A percentile compares a stretch with the other conserved stretches of the same genome.
Conservation (phyloP, 805 yeast species). For the Cyberlindnera bimundalis region DNA sequence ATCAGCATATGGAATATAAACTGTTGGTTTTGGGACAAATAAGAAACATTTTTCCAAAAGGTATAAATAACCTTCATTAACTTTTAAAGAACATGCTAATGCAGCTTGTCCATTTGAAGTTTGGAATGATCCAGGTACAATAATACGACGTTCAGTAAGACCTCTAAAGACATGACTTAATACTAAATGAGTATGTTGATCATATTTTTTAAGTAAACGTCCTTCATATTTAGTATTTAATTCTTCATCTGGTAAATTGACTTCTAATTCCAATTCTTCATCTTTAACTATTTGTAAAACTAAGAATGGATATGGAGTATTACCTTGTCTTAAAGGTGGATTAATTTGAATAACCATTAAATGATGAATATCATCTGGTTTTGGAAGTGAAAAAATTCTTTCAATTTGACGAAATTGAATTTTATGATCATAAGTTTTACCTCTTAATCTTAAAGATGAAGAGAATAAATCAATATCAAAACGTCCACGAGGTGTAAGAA, state of each 20-base stretch:
- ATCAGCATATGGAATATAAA: conserved; percentile 84
- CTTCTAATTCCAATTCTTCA: conserved; percentile 87
- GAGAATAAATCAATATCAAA: conserved; percentile 94
- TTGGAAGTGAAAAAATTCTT: conserved; percentile 87
- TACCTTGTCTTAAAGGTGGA: conserved; percentile 98
- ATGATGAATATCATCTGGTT: conserved; percentile 90
- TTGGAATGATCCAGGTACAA: conserved; percentile 78
- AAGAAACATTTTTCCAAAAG: conserved; percentile 90
- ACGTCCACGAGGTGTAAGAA: conserved; percentile 97
- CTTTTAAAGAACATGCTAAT: conserved; percentile 87
- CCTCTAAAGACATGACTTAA: conserved; percentile 88
- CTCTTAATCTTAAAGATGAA: conserved; percentile 82
- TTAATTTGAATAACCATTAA: conserved; percentile 85
- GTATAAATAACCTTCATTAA: conserved; percentile 90
- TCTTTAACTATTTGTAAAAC: conserved; percentile 86
- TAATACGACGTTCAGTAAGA: conserved; percentile 78
- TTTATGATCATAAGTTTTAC: conserved; percentile 97
- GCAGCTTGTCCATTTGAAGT: conserved; percentile 81
- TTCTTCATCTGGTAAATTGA: conserved; percentile 81
- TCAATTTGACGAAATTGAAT: conserved; percentile 87
- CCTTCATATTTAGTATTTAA: conserved; percentile 72
- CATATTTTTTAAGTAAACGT: conserved; percentile 69
- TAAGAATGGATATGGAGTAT: conserved; percentile 90
- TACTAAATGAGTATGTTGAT: conserved; percentile 81
- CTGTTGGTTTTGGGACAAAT: conserved; percentile 91